A percentile compares a stretch with the other conserved stretches of the same genome.
Conservation (phyloP, 768 basidiomycete genomes). For the Russula abietina region DNA sequence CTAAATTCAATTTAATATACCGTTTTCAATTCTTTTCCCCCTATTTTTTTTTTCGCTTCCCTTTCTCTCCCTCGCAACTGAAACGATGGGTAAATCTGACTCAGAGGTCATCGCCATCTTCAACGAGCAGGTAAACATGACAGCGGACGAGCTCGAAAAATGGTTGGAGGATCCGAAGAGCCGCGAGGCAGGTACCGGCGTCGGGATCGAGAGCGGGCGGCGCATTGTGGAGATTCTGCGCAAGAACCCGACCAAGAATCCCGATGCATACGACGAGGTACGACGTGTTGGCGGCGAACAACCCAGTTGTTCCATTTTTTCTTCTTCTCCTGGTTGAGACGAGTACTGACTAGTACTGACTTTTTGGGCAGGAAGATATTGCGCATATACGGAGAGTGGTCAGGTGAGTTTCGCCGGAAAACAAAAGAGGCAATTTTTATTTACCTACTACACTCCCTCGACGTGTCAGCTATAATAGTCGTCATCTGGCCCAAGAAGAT, state of each 20-base stretch:
- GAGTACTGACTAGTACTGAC: background rate
- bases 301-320: background rate
- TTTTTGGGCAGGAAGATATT: conserved; percentile 28
- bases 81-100: conserved; percentile 29
- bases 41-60: background rate
- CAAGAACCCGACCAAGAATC: conserved; percentile 32
- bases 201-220: conserved; percentile 32
- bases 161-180: conserved; percentile 33
- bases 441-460: too few relatives aligned
- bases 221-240: conserved; percentile 33
- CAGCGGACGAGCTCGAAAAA: conserved; percentile 31
- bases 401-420: conserved; percentile 24
- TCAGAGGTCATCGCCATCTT: conserved; percentile 31
- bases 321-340: background rate
- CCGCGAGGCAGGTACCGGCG: conserved; percentile 31
- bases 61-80: background rate
- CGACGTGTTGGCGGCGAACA: too few relatives aligned
- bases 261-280: conserved; percentile 31
- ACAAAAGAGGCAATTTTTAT: background rate
- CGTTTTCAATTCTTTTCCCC: too few relatives aligned
- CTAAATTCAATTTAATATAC: too few relatives aligned
- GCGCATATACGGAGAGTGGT: conserved; percentile 34
- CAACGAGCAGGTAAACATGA: conserved; percentile 33
- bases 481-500: conserved; percentile 33
- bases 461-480: conserved; percentile 28